phyloP scores from a whole-genome alignment of 805 yeast genomes.

The Kuraishia floccosa region DNA sequence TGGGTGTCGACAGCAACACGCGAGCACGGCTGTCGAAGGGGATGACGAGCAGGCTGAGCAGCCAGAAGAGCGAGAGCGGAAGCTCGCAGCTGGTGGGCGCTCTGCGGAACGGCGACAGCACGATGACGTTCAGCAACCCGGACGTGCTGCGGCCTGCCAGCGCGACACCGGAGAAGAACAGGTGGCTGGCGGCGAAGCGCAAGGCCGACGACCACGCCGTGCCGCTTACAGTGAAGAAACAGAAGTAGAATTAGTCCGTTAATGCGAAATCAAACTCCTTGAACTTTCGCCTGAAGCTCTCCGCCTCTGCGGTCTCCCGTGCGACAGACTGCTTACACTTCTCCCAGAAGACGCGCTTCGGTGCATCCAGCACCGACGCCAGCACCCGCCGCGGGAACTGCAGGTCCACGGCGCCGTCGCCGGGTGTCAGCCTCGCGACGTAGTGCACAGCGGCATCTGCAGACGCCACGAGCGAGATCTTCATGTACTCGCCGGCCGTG shows the following conservation, averaged over 20 bases:
- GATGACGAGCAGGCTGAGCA: constrained; percentile 35
- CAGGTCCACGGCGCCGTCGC: constrained; percentile 37
- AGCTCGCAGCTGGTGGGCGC: constrained; percentile 1
- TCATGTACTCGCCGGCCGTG: constrained; percentile 24
- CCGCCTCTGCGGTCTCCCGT: constrained; percentile 58
- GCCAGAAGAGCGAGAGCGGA: background rate
- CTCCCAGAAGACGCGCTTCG: constrained; percentile 66
- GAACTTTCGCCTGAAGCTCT: constrained; percentile 45
- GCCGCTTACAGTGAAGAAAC: no score
- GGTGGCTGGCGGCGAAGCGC: no score
- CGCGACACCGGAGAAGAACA: no score
- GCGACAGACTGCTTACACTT: constrained; percentile 52
- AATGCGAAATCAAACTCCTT: constrained; percentile 41
- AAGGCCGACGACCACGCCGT: no score
- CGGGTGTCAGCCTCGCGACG: constrained; percentile 17
- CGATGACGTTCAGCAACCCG: background rate
- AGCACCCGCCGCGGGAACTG: constrained; percentile 79
- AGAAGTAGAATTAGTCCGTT: constrained; percentile 2
- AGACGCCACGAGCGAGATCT: constrained; percentile 14
- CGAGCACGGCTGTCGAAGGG: constrained; percentile 50
- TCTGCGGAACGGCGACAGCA: no score
- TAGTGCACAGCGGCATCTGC: constrained; percentile 10
- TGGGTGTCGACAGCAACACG: constrained; percentile 29
- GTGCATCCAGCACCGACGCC: constrained; percentile 49
- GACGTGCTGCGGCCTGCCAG: no score